Percentiles rank a stretch among this genome's conserved stretches.
These are phyloP conservation scores for Pelargonium cotyledonis DNA, from an alignment of 441 rosid species.

Conservation along the genomic window DNA sequence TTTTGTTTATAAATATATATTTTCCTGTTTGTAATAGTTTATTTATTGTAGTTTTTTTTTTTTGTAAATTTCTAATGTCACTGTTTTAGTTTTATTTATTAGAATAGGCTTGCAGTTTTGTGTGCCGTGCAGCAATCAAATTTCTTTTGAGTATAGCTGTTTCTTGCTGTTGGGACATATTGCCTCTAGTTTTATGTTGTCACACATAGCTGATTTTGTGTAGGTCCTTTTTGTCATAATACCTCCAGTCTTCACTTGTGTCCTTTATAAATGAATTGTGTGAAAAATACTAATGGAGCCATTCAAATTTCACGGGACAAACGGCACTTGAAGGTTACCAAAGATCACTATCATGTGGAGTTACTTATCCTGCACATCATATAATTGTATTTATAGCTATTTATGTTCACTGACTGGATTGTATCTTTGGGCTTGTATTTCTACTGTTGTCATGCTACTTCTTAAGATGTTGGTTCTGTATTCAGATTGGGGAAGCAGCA, in stretches of 20 bases:
- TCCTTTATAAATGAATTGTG: not conserved
- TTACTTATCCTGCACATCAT: not conserved
- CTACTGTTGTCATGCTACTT: conserved; percentile 20
- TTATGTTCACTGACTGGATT: not conserved
- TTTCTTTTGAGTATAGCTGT: not conserved
- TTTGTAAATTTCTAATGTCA: too few relatives aligned
- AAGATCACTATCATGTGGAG: not conserved
- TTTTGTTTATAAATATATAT: too few relatives aligned
- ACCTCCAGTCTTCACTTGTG: not conserved
- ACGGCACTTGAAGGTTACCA: not conserved
- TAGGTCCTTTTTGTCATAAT: not conserved
- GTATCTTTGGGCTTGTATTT: conserved; percentile 9
- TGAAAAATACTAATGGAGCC: not conserved
- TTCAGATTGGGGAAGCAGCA: conserved; percentile 94
- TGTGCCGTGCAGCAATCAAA: not conserved
- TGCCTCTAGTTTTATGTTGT: not conserved
- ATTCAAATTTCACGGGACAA: not conserved
- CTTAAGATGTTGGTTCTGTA: conserved; percentile 25
- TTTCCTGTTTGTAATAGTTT: too few relatives aligned
- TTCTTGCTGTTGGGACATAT: not conserved
- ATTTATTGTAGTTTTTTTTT: too few relatives aligned
- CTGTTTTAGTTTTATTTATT: not conserved
- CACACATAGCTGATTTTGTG: not conserved
- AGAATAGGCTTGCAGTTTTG: not conserved
- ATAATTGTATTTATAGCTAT: not conserved